Percentiles rank a stretch among this genome's conserved stretches.
phyloP scores from a whole-genome alignment of 2,329 filamentous ascomycete species.

The Microdochium paspali region DNA sequence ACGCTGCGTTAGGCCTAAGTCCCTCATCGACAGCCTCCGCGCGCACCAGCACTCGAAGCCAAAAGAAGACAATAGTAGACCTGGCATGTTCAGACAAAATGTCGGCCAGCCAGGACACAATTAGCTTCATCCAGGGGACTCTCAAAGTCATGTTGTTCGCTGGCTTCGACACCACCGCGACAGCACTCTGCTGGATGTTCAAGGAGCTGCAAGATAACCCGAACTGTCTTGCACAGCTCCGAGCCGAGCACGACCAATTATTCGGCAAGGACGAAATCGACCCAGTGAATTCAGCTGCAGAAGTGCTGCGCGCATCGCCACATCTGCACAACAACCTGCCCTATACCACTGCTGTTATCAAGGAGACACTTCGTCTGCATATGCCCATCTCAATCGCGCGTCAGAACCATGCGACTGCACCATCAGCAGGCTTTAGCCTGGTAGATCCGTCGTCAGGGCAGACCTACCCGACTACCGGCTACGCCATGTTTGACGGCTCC shows the following conservation, averaged over 20 bases:
- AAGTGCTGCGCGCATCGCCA: conserved; percentile 6
- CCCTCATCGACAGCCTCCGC: background rate
- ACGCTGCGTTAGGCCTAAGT: conserved; percentile 15
- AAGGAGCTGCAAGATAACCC: conserved; percentile 24
- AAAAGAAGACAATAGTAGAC: background rate
- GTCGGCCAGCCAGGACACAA: conserved; percentile 2
- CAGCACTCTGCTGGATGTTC: conserved; percentile 39
- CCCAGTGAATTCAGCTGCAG: background rate
- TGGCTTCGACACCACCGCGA: conserved; percentile 56
- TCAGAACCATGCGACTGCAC: conserved; percentile 7
- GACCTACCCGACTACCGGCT: conserved; percentile 13
- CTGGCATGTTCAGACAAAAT: conserved; percentile 9
- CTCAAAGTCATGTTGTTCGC: conserved; percentile 34
- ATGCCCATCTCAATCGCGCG: conserved; percentile 26
- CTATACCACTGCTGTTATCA: conserved; percentile 26
- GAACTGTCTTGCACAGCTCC: conserved; percentile 15
- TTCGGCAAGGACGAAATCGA: conserved; percentile 16
- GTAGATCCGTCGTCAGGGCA: conserved; percentile 19
- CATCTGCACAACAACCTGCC: conserved; percentile 21
- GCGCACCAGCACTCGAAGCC: background rate
- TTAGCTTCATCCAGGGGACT: conserved; percentile 9
- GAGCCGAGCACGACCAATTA: conserved; percentile 25
- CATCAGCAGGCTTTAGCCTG: background rate
- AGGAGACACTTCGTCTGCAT: conserved; percentile 24
- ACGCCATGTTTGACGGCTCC: conserved; percentile 2